Base-by-base conservation (phyloP, 768 basidiomycete species). In the Atractiella rhizophila region DNA sequence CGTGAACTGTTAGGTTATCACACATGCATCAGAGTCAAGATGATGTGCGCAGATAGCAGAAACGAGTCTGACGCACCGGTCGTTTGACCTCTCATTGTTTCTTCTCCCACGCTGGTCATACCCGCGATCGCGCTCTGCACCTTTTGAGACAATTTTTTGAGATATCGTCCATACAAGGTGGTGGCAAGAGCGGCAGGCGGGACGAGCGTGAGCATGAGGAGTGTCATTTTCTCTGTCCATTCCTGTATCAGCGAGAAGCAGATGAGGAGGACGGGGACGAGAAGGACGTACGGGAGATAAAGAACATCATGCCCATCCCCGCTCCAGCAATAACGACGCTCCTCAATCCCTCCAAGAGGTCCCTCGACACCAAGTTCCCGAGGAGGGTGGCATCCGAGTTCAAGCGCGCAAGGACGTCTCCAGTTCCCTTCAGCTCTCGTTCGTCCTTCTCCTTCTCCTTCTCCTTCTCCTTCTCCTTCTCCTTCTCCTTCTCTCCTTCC, bases 271-370 rank as follows among this genome's bases (percentile, higher is more conserved):
- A n/a, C n/a, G n/a, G n/a, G n/a, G n/a, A n/a, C n/a, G n/a, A 16
- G 12, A n/a, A 35, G 8, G 8, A 8, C 16, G n/a, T 35, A 8
- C 79, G 77, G 0, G 78, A 86, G 40, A 88, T 69, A 59, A 76
- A 86, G 51, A 94, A 72, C 88, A 94, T 98, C 30, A 82, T 80
- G 34, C 77, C 81, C 47, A 94, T 83, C 78, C 88, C 88, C 49
- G 83, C 85, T n/a, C 76, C 71, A 25, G 83, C 80, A 66, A 88
- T 86, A 26, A 94, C 79, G 26, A 83, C 57, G 0, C 86, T 78
- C 35, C 64, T 47, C 27, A 66, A 49, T 0, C 65, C 66, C 50
- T 67, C 66, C 37, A 59, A 61, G 35, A 67, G 48, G 44, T 67
- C 66, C 32, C 58, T 57, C 5, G 66, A 66, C 13, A 67, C 57